Percentiles rank a stretch among this genome's conserved stretches.
phyloP scores from a whole-genome alignment of 495 filamentous ascomycete species.

The Penicillium daleae region DNA sequence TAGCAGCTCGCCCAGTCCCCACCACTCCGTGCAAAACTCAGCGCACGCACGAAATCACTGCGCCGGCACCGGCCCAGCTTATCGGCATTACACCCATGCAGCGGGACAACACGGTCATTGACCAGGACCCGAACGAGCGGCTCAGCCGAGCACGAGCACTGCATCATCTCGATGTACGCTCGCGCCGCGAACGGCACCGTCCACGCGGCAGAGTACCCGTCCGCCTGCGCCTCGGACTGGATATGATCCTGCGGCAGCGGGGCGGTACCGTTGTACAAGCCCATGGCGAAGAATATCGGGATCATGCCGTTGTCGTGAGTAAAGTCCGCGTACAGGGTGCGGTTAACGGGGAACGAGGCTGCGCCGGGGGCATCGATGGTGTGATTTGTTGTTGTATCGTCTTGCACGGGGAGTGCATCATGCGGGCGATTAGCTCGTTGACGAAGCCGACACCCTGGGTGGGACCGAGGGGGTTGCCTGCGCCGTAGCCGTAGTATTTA shows the following conservation, averaged over 20 bases:
- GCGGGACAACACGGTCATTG: slow-evolving; percentile 77
- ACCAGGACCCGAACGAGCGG: slow-evolving; percentile 77
- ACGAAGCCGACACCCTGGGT: slow-evolving; percentile 83
- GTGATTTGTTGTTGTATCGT: slow-evolving; percentile 70
- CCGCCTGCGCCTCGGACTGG: slow-evolving; percentile 44
- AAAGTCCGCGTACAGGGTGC: slow-evolving; percentile 78
- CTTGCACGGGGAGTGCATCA: slow-evolving; percentile 68
- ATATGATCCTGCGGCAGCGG: slow-evolving; percentile 53
- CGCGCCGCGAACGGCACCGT: slow-evolving; percentile 78
- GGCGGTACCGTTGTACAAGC: slow-evolving; percentile 66
- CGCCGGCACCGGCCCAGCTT: slow-evolving; percentile 66
- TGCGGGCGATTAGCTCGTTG: slow-evolving; percentile 81
- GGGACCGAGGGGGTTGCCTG: slow-evolving; percentile 74
- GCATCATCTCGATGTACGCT: slow-evolving; percentile 84
- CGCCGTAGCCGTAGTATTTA: slow-evolving; percentile 80
- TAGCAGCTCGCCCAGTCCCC: slow-evolving; percentile 77
- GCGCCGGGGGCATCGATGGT: slow-evolving; percentile 64
- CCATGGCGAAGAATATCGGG: slow-evolving; percentile 70
- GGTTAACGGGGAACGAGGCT: slow-evolving; percentile 69
- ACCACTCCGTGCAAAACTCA: slow-evolving; percentile 69
- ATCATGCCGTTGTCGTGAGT: slow-evolving; percentile 87
- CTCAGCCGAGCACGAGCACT: slow-evolving; percentile 52
- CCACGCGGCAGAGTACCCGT: slow-evolving; percentile 71
- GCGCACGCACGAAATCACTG: slow-evolving; percentile 66
- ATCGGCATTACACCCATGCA: slow-evolving; percentile 71